phyloP scores from a whole-genome alignment of 2,329 filamentous ascomycete genomes.

The Diaporthe sp. region DNA sequence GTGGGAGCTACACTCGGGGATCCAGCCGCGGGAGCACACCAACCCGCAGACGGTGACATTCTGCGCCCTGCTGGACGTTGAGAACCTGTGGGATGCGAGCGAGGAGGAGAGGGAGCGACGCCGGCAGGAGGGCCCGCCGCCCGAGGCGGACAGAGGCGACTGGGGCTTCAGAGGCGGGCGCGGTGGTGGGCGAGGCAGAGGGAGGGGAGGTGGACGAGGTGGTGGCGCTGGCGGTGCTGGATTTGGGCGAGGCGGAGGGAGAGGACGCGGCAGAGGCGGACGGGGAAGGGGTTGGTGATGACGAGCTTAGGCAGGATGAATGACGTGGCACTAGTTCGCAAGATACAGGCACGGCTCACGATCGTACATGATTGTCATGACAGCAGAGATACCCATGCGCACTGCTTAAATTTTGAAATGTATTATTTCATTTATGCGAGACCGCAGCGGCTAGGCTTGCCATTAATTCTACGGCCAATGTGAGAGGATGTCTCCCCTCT shows the following conservation, averaged over 20 bases:
- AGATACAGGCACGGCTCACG: conserved; percentile 32
- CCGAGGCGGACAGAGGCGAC: conserved; percentile 48
- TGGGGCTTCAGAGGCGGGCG: conserved; percentile 45
- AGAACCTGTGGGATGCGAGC: conserved; percentile 81
- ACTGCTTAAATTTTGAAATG: neutral
- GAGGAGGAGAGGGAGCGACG: conserved; percentile 77
- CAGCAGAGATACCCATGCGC: conserved; percentile 22
- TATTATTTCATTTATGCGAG: neutral
- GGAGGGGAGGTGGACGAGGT: conserved; percentile 53
- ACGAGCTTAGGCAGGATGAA: conserved; percentile 43
- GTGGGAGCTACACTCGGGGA: conserved; percentile 54
- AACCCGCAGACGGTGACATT: conserved; percentile 89
- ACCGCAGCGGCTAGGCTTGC: neutral
- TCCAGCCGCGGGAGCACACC: conserved; percentile 84
- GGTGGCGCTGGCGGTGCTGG: conserved; percentile 53
- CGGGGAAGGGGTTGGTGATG: conserved; percentile 54
- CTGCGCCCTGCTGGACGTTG: conserved; percentile 82
- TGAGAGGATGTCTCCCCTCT: conserved; percentile 57
- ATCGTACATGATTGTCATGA: conserved; percentile 38
- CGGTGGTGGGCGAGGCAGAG: conserved; percentile 47
- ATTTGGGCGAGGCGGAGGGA: conserved; percentile 50
- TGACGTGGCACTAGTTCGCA: neutral
- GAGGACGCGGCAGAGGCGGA: conserved; percentile 54
- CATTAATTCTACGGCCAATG: neutral
- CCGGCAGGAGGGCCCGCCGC: conserved; percentile 69